Evolutionary conservation across 2,329 filamentous ascomycete species (phyloP), one percentile per base, ranked within the genome.

Genomic region (Malbranchea zuffiana): DNA sequence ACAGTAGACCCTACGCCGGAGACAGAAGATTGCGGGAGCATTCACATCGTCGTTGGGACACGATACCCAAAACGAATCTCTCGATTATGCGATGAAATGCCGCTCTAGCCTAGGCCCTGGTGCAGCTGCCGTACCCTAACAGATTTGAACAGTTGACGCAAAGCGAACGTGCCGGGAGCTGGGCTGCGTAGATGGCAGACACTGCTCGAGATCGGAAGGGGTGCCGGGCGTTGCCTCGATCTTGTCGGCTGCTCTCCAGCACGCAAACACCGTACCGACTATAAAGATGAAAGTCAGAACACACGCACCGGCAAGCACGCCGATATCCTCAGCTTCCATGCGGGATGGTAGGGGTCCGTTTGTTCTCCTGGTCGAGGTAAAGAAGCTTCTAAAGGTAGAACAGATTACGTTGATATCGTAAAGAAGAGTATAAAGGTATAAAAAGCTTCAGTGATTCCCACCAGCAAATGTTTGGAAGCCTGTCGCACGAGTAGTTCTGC

Each of bases 91-190:
- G 20, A 12, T 5, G 5, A 23, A 15, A 7, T 11, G 3, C 12
- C 8, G 21, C 4, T 10, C 24, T 4, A 13, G 15, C 4, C 12
- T 23, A 24, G 10, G n/a, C n/a, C 18, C 6, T 13, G 21, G 4
- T 6, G 16, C 4, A 11, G 15, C 6, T 11, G 7, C n/a, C 7
- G 30, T 15, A 25, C 20, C n/a, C 21, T 28, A 23, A 23, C 16
- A 21, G 15, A 32, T 11, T 18, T 40, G 27, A 15, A 42, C 42
- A 10, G 17, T 38, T n/a, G 40, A 28, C n/a, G 34, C 18, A 24
- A 44, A 46, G 12, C 26, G 40, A 25, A 43, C 40, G 25, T 28
- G 41, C 30, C 28, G 21, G 24, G 7, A n/a, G 12, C 12, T 11
- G 25, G 20, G 20, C 2, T 20, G 31, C 13, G 18, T 26, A 10